These are phyloP conservation scores for Cerioporus squamosus DNA, from an alignment of 1,284 basidiomycete genomes.

Conservation along the genomic window DNA sequence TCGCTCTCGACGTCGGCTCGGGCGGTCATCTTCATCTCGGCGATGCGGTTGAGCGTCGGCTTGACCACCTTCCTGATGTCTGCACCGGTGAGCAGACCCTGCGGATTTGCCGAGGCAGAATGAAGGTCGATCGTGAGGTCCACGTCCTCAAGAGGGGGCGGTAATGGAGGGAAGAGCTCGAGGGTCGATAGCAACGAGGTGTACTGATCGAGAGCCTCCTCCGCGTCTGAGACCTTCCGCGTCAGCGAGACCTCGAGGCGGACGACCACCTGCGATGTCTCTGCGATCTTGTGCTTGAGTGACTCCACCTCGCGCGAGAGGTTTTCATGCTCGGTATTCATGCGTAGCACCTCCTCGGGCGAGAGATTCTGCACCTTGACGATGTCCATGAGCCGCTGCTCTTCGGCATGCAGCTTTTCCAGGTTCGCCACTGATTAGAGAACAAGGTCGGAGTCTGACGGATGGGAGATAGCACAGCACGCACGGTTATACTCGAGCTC, in stretches of 20 bases:
- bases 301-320: slow-evolving; percentile 75
- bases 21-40: slow-evolving; percentile 70
- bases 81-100: slow-evolving; percentile 63
- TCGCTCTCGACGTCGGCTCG: slow-evolving; percentile 74
- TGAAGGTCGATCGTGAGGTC: slow-evolving; percentile 80
- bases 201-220: slow-evolving; percentile 80
- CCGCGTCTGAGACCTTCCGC: slow-evolving; percentile 76
- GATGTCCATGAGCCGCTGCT: slow-evolving; percentile 62
- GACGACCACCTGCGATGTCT: slow-evolving; percentile 71
- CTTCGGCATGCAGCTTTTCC: slow-evolving; percentile 64
- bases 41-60: slow-evolving; percentile 70
- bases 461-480: slow-evolving; percentile 14
- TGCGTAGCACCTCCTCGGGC: slow-evolving; percentile 82
- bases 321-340: slow-evolving; percentile 85
- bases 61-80: slow-evolving; percentile 72
- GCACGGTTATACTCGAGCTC: slow-evolving; percentile 59
- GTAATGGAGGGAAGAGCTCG: slow-evolving; percentile 71
- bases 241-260: slow-evolving; percentile 80
- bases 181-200: slow-evolving; percentile 72
- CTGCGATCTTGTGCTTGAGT: slow-evolving; percentile 72
- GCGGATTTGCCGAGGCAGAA: slow-evolving; percentile 68
- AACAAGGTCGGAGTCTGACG: neutral
- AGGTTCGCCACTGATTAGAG: slow-evolving; percentile 53
- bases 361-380: slow-evolving; percentile 85
- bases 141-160: slow-evolving; percentile 66